Conservation (phyloP, 306 rosid species). For the Leucaena leucocephala region DNA sequence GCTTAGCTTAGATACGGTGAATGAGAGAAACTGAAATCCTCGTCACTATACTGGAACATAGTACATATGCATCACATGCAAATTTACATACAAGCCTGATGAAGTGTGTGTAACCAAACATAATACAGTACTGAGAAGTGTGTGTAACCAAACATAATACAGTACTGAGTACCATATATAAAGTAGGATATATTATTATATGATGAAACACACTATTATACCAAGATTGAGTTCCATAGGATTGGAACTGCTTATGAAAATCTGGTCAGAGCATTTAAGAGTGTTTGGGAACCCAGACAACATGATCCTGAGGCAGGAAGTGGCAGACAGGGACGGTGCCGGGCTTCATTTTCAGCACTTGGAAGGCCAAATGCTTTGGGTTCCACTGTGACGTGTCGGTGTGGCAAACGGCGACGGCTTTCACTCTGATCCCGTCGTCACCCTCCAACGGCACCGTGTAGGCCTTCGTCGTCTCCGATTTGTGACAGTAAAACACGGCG, state of each 20-base stretch:
- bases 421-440: conserved; percentile 53
- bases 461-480: conserved; percentile 42
- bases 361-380: conserved; percentile 77
- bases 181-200: neutral
- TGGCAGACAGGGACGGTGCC: conserved; percentile 81
- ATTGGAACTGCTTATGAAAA: neutral
- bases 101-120: neutral
- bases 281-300: conserved; percentile 69
- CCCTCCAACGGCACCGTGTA: conserved; percentile 59
- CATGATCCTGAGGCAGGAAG: conserved; percentile 79
- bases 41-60: neutral
- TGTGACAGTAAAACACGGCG: conserved; percentile 80
- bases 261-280: neutral
- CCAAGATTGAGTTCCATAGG: neutral
- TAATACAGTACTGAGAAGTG: too few relatives aligned
- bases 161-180: neutral
- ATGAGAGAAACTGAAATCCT: neutral
- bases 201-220: neutral
- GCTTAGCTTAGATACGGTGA: neutral
- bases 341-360: conserved; percentile 72
- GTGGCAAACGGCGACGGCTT: conserved; percentile 78
- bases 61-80: neutral
- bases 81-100: neutral
- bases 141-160: neutral
- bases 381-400: conserved; percentile 78